Evolutionary conservation across 192 early-diverging fungal species (phyloP), one percentile per base, ranked within the genome.

Genomic region (Mortierella claussenii): DNA sequence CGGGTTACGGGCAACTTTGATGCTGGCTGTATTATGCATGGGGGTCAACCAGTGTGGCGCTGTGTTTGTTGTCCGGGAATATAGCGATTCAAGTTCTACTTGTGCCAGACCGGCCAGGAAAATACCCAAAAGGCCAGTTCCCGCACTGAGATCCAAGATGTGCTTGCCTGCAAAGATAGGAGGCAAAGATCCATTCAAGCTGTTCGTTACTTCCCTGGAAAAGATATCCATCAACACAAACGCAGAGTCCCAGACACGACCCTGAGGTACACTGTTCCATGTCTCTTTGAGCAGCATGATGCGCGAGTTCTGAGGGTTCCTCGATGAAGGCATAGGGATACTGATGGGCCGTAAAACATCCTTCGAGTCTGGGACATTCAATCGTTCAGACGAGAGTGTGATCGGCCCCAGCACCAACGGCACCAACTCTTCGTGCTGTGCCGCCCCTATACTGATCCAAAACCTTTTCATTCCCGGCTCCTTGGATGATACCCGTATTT

Each of bases 171-270:
- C 66, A 40, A 86, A 57, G 11, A 79, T 48, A 17, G 70, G 55
- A 1, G 65, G 51, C 6, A 51, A 36, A 9, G 47, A 9, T 11
- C 18, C 24, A 27, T 43, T 18, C 11, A 75, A 43, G 0, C 55
- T 47, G 2, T 78, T 12, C 1, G 13, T 12, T 27, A 78, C 65
- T 11, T 52, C 49, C 6, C 42, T 65, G 6, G 78, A 56, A 23
- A 85, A 68, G 1, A 81, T 32, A 5, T 80, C 71, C 18, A 74
- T 56, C 66, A 80, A 63, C 3, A 75, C 78, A 34, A 83, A 65
- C 0, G 84, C 84, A 23, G 82, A 83, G 36, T 86, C 82, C 84
- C 84, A 86, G 11, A 82, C 69, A 26, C 83, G 83, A 11, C 84
- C 84, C 31, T 76, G 73, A 4, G 82, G 85, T 10, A 86, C 80